Evolutionary conservation across 192 early-diverging fungal genomes (phyloP).

Genomic region (Mycoemilia scoparia): DNA sequence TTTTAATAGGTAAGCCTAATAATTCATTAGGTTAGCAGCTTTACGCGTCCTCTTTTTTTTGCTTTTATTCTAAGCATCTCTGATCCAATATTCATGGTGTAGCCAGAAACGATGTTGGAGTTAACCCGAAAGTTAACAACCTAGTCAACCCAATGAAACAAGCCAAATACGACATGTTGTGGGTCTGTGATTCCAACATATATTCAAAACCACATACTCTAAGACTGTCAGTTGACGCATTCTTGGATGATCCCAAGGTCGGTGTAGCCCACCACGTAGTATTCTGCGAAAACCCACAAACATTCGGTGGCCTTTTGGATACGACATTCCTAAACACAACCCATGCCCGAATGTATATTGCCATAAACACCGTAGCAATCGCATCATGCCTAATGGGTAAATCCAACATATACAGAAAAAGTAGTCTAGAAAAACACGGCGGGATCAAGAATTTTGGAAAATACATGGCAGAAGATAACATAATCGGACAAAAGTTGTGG

Average conservation of each 20-base stretch:
- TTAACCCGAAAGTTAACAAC: conserved; percentile 96
- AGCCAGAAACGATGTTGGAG: conserved; percentile 52
- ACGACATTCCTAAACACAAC: conserved; percentile 70
- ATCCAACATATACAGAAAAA: conserved; percentile 78
- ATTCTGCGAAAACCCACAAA: conserved; percentile 48
- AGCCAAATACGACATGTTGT: conserved; percentile 72
- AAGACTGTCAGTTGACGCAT: conserved; percentile 60
- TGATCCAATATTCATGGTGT: conserved; percentile 20
- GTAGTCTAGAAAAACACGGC: conserved; percentile 56
- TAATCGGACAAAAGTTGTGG: conserved; percentile 76
- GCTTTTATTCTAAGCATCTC: conserved; percentile 10
- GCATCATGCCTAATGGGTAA: conserved; percentile 90
- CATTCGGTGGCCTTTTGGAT: conserved; percentile 70
- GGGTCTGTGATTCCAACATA: conserved; percentile 92
- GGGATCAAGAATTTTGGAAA: conserved; percentile 73
- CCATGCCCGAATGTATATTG: conserved; percentile 90
- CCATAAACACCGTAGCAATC: conserved; percentile 71
- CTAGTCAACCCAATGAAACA: conserved; percentile 63
- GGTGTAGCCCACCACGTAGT: conserved; percentile 94
- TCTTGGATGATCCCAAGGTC: conserved; percentile 44
- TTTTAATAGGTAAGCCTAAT: conserved; percentile 85
- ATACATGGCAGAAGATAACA: conserved; percentile 91
- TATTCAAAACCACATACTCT: conserved; percentile 56
- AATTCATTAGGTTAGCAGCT: too few species aligned
- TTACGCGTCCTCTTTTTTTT: too few species aligned